A percentile compares a stretch with the other conserved stretches of the same genome.
Evolutionary conservation across 768 basidiomycete species (phyloP).

Genomic region (Auriculariales sp.): DNA sequence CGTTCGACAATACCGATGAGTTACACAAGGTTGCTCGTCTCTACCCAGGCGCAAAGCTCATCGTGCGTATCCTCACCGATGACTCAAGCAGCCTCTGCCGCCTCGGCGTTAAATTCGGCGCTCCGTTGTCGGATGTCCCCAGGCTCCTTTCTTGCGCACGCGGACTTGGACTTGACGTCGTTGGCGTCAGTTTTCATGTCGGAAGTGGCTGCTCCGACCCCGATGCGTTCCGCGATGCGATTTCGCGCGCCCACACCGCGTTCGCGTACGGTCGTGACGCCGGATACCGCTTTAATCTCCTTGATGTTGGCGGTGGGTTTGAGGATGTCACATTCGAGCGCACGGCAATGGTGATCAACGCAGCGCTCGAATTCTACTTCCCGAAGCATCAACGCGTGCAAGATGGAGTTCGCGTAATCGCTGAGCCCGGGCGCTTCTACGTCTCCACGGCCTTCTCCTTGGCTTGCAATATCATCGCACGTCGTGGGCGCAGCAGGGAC

Average conservation of each 20-base stretch:
- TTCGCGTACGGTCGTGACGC: conserved; percentile 77
- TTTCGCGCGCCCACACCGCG: conserved; percentile 63
- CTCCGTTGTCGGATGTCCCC: conserved; percentile 67
- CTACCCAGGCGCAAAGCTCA: conserved; percentile 71
- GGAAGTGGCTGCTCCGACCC: conserved; percentile 95
- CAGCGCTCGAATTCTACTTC: conserved; percentile 67
- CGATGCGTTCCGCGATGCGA: conserved; percentile 76
- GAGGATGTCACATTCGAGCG: conserved; percentile 76
- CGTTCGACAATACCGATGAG: conserved; percentile 96
- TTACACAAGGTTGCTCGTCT: conserved; percentile 78
- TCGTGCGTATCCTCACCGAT: conserved; percentile 94
- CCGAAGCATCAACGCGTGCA: conserved; percentile 34
- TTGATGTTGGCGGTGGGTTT: conserved; percentile 96
- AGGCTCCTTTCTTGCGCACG: conserved; percentile 64
- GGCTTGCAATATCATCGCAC: conserved; percentile 86
- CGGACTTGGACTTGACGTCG: conserved; percentile 67
- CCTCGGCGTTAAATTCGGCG: conserved; percentile 94
- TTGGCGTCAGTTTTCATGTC: conserved; percentile 96
- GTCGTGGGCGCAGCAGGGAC: conserved; percentile 43
- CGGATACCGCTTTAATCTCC: conserved; percentile 69
- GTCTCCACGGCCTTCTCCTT: conserved; percentile 87
- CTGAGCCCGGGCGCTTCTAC: conserved; percentile 91
- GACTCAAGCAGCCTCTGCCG: conserved; percentile 90
- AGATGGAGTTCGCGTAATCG: conserved; percentile 62
- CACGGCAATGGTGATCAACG: conserved; percentile 54